Percentiles rank a stretch among this genome's conserved stretches.
phyloP scores from a whole-genome alignment of 805 yeast species.

The Lipomyces sp. region DNA sequence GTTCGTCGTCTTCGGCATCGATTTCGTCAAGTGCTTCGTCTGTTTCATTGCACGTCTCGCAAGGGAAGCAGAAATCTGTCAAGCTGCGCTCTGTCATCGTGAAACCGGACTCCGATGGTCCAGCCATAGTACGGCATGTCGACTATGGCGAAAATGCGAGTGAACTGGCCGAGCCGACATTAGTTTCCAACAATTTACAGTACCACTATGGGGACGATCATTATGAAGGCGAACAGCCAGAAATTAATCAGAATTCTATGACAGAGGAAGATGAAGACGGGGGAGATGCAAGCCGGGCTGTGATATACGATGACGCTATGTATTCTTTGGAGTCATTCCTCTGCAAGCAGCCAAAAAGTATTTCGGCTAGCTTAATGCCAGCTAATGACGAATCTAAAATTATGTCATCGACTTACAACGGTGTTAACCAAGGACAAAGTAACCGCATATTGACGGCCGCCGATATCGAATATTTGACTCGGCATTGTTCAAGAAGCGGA shows the following conservation, averaged over 20 bases:
- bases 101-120: conserved; percentile 10
- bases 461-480: conserved; percentile 8
- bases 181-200: too few relatives aligned
- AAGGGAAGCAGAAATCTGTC: conserved; percentile 3
- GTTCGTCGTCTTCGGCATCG: neutral
- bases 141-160: neutral
- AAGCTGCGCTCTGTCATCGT: conserved; percentile 21
- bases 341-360: too few relatives aligned
- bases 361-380: too few relatives aligned
- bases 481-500: conserved; percentile 17
- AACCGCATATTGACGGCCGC: conserved; percentile 5
- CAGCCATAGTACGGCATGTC: conserved; percentile 15
- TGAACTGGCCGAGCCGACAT: too few relatives aligned
- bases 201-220: too few relatives aligned
- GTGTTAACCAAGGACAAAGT: too few relatives aligned
- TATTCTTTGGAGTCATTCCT: conserved; percentile 20
- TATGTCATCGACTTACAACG: too few relatives aligned
- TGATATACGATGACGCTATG: conserved; percentile 20
- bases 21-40: neutral
- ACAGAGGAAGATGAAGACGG: neutral
- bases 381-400: too few relatives aligned
- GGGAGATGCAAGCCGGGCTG: conserved; percentile 5
- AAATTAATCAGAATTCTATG: neutral
- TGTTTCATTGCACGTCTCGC: neutral
- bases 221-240: too few relatives aligned